Evolutionary conservation across 2,329 filamentous ascomycete genomes (phyloP).

Genomic region (Penicillium capsulatum): DNA sequence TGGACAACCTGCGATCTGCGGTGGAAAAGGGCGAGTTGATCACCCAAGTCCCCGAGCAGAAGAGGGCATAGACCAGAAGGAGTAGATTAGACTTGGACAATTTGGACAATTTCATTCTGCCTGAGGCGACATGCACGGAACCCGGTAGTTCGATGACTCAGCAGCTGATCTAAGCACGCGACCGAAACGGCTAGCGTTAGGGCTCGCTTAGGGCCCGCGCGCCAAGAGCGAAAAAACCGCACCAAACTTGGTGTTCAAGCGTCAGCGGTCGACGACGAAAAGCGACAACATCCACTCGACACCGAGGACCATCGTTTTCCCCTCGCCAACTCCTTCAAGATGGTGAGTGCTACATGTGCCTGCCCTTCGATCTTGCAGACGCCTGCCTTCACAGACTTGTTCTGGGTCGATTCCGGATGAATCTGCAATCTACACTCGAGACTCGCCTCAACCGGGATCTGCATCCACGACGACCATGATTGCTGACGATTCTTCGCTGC

Average conservation of each 20-base stretch:
- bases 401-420: slow-evolving; percentile 11
- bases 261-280: slow-evolving; percentile 35
- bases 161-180: slow-evolving; percentile 7
- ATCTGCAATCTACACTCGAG: slow-evolving; percentile 6
- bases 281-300: slow-evolving; percentile 40
- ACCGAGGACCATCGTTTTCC: slow-evolving; percentile 40
- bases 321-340: slow-evolving; percentile 45
- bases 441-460: slow-evolving; percentile 7
- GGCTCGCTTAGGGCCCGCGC: slow-evolving; percentile 40
- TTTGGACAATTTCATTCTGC: background rate
- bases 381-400: slow-evolving; percentile 9
- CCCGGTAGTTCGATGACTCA: slow-evolving; percentile 10
- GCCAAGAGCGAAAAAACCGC: slow-evolving; percentile 42
- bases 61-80: slow-evolving; percentile 27
- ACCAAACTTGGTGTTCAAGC: slow-evolving; percentile 34
- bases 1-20: slow-evolving; percentile 55
- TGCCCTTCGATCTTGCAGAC: slow-evolving; percentile 9
- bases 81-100: background rate
- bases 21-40: slow-evolving; percentile 55
- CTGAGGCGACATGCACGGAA: background rate
- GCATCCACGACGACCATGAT: slow-evolving; percentile 15
- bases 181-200: slow-evolving; percentile 36
- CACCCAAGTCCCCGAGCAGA: slow-evolving; percentile 61
- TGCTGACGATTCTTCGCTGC: slow-evolving; percentile 29
- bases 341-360: slow-evolving; percentile 38